Evolutionary conservation across 2,329 filamentous ascomycete species (phyloP), one percentile per base, ranked within the genome.

Genomic region (Monosporascus cannonballus): DNA sequence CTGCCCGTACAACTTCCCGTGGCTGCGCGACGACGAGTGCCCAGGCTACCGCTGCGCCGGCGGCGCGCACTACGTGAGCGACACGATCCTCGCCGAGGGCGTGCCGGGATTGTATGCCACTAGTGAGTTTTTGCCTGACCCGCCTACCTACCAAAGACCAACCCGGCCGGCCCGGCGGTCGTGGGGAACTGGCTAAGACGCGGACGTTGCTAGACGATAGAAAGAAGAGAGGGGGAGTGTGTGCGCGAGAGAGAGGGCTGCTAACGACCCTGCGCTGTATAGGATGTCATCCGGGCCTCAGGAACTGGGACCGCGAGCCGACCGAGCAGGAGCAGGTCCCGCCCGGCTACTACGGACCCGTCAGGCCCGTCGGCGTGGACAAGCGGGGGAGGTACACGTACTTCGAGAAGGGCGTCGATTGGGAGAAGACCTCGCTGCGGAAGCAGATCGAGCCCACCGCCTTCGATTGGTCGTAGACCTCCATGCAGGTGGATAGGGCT

Each of bases 1-100:
- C 24, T 59, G 57, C 48, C 57, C 57, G n/a, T 37, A 11, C 30
- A 38, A 34, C 3, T 58, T 37, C 18, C 9, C 20, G 4, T 59
- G 57, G 57, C 7, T 27, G 18, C 48, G 57, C 18, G 48, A 53
- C 27, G 15, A 4, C 7, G 11, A 20, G 5, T 30, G 37, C 25
- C 51, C 51, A 9, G 56, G 56, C 4, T 55, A 55, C 27, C n/a
- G 17, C 3, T 55, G 53, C 27, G 36, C 36, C n/a, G 53, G 50
- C 17, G 34, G 48, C 17, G 48, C 47, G 47, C 49, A 57, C 41
- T 54, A 53, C 25, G 57, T 59, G 27, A 54, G 53, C 46, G 57
- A 57, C 25, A 39, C 44, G 25, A 50, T 53, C 25, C 30, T 57
- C 11, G 53, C 53, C 20, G 47, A 56, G 46, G 55, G 54, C 18